Base-by-base conservation (phyloP, 2,329 filamentous ascomycete genomes). In the Elsinoe australis region DNA sequence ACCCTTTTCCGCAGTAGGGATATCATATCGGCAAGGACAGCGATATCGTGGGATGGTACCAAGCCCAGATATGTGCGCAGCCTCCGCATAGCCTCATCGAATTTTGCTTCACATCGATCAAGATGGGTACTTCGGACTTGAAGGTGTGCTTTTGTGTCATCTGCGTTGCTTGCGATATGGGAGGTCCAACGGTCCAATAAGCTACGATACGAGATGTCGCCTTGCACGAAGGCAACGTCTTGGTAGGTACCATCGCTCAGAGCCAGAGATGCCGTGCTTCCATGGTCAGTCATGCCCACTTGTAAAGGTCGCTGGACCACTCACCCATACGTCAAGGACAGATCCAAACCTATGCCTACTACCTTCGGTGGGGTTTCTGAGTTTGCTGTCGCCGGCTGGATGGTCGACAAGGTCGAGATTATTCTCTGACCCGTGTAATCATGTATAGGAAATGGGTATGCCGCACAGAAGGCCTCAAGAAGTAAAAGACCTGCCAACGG, bases 261-360 rank as follows among this genome's bases (percentile, higher is more conserved):
- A 22, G 36, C 36, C 5, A 41, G 36, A 10, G 36, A 41, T 12
- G 36, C 36, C 9, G 36, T 41, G 5, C 36, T 41, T 12, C 6
- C 2, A 17, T 7, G 9, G 18, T 41, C 14, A 41, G 36, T 12
- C 19, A 5, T 28, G 21, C n/a, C n/a, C n/a, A n/a, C n/a, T n/a
- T 24, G 17, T 24, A 9, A 12, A 36, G 21, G 18, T 38, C 8
- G 18, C 18, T 18, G 15, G 21, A 7, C 10, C 8, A 14, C 36
- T 41, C 21, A 41, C 36, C 36, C 36, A 22, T 41, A 41, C 10
- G 36, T 41, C 17, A 41, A 21, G 28, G 36, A 41, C 8, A 41
- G 36, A 15, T 41, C 36, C 12, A 41, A 21, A 15, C 36, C 36
- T 9, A 41, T 41, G 10, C 36, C 36, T 26, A 41, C 21, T 12